Evolutionary conservation across 139 green algal species (phyloP), one percentile per base, ranked within the genome.

Genomic region (Haematococcus lacustris): DNA sequence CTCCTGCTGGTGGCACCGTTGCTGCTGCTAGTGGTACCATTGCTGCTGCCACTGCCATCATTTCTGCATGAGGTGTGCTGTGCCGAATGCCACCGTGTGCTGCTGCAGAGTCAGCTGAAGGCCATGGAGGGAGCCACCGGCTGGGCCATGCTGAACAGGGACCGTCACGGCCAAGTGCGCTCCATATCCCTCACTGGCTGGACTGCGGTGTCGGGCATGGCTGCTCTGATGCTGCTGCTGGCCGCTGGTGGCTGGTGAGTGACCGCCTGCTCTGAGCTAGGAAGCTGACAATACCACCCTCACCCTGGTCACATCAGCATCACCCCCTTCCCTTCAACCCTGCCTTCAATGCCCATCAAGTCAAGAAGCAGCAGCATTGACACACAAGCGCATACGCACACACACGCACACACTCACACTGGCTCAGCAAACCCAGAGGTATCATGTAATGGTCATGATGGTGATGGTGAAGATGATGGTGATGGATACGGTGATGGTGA

Each of bases 191-290:
- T 74, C 3, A 64, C 67, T 7, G 91, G 89, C 37, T 89, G 84
- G 86, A 80, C 77, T 0, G 86, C 86, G 0, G 40, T 88, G 43
- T 32, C 78, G 2, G 85, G 82, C 33, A 83, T 91, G 23, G 76
- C 78, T 5, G 80, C 84, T 35, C 68, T 88, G 60, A 71, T 87
- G 34, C 53, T 89, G 62, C 71, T 89, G n/a, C 37, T 80, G 6
- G 9, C 83, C 3, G 74, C 35, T 6, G 84, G 80, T 25, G 47
- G 7, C n/a, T 32, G 25, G 50, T 64, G 32, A 64, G 68, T 39
- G 25, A 6, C 38, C 32, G 38, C 38, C 35, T 38, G 23, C 33
- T 53, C 13, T 3, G 9, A 38, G 51, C 37, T 30, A 17, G 39
- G 51, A 17, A 32, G 69, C 51, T 38, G 69, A 33, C 13, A 57